Conservation (phyloP, 768 basidiomycete species). For the Cytidiella melzeri region DNA sequence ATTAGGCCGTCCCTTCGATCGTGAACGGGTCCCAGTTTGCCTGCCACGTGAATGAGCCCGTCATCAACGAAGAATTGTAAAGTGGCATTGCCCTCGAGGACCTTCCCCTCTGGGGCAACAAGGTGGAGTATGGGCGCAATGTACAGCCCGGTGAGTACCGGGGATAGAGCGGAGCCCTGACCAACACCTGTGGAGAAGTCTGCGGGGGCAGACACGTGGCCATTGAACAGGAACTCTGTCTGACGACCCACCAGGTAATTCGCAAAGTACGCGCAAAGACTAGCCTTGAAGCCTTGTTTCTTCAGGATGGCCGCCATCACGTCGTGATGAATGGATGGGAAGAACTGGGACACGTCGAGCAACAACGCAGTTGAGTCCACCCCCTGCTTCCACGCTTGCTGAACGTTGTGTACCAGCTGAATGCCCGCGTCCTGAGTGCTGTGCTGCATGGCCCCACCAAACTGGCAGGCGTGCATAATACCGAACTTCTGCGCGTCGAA, state of each 20-base stretch:
- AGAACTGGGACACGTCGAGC: no score
- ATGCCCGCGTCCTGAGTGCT: no score
- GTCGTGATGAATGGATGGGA: conserved; percentile 13
- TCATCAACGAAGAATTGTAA: conserved; percentile 16
- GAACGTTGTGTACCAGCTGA: no score
- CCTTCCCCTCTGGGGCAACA: background rate
- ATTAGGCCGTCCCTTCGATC: conserved; percentile 1
- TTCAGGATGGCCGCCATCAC: conserved; percentile 6
- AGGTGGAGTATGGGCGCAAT: no score
- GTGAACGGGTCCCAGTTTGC: background rate
- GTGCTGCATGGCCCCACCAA: conserved; percentile 15
- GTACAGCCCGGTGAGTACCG: no score
- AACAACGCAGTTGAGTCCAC: conserved; percentile 10
- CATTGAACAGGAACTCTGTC: conserved; percentile 11
- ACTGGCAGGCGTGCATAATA: conserved; percentile 18
- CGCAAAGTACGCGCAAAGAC: conserved; percentile 8
- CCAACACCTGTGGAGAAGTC: conserved; percentile 7
- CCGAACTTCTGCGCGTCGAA: no score
- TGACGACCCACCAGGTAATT: conserved; percentile 8
- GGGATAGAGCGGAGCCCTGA: no score
- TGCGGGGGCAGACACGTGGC: background rate
- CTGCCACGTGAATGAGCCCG: conserved; percentile 8
- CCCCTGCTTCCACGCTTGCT: no score
- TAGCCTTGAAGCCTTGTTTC: no score
- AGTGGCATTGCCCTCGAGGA: background rate